Conservation (phyloP, 345 rosid species). For the Populus ilicifolia region DNA sequence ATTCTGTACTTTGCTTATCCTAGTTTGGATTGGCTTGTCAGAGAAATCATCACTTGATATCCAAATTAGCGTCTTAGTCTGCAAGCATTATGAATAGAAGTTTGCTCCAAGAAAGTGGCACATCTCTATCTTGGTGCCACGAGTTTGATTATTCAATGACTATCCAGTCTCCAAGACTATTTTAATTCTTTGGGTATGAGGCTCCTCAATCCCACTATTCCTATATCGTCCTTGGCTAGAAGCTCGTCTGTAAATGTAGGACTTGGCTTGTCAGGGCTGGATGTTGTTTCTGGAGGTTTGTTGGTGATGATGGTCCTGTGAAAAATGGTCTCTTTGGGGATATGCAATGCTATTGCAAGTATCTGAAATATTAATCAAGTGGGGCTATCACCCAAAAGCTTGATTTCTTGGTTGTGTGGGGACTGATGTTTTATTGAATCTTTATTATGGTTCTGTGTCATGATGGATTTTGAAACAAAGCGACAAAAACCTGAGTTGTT, state of each 20-base stretch:
- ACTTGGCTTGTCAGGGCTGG: neutral
- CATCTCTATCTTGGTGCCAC: neutral
- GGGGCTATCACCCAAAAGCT: constrained; percentile 10
- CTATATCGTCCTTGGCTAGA: neutral
- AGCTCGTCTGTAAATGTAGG: neutral
- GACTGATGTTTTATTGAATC: constrained; percentile 7
- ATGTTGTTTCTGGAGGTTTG: neutral
- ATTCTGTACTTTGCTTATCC: constrained; percentile 86
- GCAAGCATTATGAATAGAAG: constrained; percentile 11
- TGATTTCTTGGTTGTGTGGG: constrained; percentile 7
- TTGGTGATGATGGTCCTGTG: neutral
- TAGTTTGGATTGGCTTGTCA: constrained; percentile 88
- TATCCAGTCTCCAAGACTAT: constrained; percentile 9
- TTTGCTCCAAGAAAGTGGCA: constrained; percentile 15
- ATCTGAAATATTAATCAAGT: constrained; percentile 1
- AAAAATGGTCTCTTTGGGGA: neutral
- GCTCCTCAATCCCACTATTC: neutral
- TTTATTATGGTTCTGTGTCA: neutral
- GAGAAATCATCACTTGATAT: constrained; percentile 63
- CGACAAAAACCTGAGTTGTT: neutral
- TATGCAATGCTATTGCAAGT: constrained; percentile 12
- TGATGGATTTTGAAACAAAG: neutral
- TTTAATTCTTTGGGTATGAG: constrained; percentile 2
- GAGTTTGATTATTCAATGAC: constrained; percentile 18
- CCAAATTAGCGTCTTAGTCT: constrained; percentile 2